Conservation (phyloP, 345 rosid genomes). For the Dipteronia sinensis region DNA sequence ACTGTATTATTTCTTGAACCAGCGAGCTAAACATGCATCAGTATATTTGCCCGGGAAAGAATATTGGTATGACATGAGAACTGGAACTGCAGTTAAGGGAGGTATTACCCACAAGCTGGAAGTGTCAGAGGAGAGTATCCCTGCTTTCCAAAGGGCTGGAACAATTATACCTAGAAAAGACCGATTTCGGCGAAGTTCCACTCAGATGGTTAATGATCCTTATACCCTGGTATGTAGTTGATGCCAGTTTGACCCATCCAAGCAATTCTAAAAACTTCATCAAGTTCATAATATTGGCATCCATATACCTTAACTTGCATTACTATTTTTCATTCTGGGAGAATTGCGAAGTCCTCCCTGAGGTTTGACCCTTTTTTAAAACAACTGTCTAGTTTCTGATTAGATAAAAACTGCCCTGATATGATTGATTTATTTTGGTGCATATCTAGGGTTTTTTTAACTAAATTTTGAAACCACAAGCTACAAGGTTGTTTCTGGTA, state of each 20-base stretch:
- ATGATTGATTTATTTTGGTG: not conserved
- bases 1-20: conserved; percentile 17
- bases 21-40: conserved; percentile 69
- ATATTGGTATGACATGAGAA: conserved; percentile 85
- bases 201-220: conserved; percentile 94
- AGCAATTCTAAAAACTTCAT: not conserved
- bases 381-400: not conserved
- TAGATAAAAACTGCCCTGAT: not conserved
- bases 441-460: not conserved
- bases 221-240: conserved; percentile 74
- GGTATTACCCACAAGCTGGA: conserved; percentile 70
- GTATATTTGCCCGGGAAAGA: conserved; percentile 94
- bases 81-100: conserved; percentile 66
- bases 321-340: not conserved
- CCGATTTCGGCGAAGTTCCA: conserved; percentile 86
- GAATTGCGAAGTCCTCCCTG: not conserved
- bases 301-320: not conserved
- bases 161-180: conserved; percentile 92
- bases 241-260: not conserved
- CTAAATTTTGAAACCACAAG: not conserved
- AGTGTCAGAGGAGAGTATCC: conserved; percentile 80
- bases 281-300: not conserved
- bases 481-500: not conserved
- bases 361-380: not conserved
- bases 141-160: conserved; percentile 97